A percentile compares a stretch with the other conserved stretches of the same genome.
Conservation (phyloP, 495 filamentous ascomycete genomes). For the Aspergillus funiculosus region DNA sequence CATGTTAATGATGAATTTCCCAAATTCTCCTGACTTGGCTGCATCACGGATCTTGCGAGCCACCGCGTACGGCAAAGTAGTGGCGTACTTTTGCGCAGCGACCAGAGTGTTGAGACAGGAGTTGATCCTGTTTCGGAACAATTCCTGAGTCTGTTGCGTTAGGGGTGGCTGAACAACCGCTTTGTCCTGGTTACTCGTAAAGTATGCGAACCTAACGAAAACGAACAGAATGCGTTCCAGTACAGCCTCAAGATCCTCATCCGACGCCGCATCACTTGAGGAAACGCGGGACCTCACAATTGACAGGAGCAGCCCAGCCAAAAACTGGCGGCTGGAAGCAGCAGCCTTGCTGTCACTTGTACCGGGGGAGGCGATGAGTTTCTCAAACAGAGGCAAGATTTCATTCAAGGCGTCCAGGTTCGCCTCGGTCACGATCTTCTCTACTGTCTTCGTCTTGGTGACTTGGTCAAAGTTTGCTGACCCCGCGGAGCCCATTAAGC, state of each 20-base stretch:
- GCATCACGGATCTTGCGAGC: conserved; percentile 46
- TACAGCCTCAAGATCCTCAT: conserved; percentile 27
- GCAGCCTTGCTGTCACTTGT: conserved; percentile 40
- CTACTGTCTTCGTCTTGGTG: conserved; percentile 84
- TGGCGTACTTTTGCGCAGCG: conserved; percentile 50
- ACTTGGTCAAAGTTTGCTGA: conserved; percentile 75
- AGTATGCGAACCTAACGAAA: conserved; percentile 43
- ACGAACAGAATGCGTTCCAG: conserved; percentile 39
- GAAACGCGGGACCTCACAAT: conserved; percentile 40
- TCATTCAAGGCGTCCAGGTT: conserved; percentile 43
- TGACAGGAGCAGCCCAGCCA: conserved; percentile 43
- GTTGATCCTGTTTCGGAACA: conserved; percentile 63
- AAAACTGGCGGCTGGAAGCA: conserved; percentile 41
- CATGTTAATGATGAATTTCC: conserved; percentile 52
- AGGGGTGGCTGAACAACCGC: conserved; percentile 37
- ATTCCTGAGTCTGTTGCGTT: conserved; percentile 56
- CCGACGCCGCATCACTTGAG: conserved; percentile 27
- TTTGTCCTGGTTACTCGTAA: conserved; percentile 26
- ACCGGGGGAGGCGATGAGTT: conserved; percentile 35
- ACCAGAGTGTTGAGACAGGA: conserved; percentile 65
- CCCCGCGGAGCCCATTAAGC: conserved; percentile 62
- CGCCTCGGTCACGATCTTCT: conserved; percentile 61
- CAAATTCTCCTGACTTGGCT: conserved; percentile 36
- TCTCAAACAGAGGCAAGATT: conserved; percentile 39
- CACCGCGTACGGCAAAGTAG: conserved; percentile 45